Percentiles rank a stretch among this genome's conserved stretches.
These are phyloP conservation scores for Annulohypoxylon nitens DNA, from an alignment of 495 filamentous ascomycete genomes.

Conservation along the genomic window DNA sequence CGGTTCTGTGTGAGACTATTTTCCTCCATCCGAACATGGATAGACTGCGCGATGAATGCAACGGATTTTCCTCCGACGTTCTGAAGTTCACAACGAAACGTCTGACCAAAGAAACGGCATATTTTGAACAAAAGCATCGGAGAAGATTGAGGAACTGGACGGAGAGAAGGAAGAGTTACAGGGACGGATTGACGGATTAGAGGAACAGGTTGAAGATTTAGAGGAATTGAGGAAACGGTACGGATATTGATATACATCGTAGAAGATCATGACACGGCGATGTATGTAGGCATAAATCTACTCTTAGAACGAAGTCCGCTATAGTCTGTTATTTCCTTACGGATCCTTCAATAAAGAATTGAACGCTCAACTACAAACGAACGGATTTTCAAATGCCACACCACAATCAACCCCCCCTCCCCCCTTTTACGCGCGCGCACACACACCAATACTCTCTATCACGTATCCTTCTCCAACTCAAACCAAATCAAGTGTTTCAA, in stretches of 20 bases:
- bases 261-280: too few relatives aligned
- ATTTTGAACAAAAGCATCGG: not conserved
- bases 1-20: not conserved
- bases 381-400: not conserved
- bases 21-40: conserved; percentile 1
- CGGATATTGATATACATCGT: too few relatives aligned
- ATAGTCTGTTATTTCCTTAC: not conserved
- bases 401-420: not conserved
- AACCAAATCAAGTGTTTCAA: conserved; percentile 52
- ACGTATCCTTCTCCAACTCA: conserved; percentile 16
- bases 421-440: too few relatives aligned
- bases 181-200: too few relatives aligned
- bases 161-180: not conserved
- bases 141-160: not conserved
- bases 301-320: not conserved
- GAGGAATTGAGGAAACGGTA: too few relatives aligned
- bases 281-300: not conserved
- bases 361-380: not conserved
- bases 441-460: too few relatives aligned
- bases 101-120: not conserved
- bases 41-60: not conserved
- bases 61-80: not conserved
- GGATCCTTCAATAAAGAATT: not conserved
- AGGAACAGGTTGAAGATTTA: too few relatives aligned
- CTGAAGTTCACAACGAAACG: not conserved